Conservation (phyloP, 1,284 basidiomycete genomes). For the Wolfiporia cocos region DNA sequence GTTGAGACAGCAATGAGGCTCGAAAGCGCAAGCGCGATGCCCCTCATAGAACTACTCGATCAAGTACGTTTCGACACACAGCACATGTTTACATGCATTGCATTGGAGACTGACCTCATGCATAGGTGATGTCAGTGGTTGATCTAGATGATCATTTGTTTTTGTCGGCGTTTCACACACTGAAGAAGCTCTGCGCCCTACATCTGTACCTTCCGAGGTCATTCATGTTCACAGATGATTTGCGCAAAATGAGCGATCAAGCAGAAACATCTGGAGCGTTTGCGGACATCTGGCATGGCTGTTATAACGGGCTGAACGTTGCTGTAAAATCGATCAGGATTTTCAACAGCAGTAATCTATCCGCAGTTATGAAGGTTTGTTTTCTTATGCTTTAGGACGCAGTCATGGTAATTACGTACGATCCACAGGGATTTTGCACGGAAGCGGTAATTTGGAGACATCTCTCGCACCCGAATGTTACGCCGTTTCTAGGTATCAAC, state of each 20-base stretch:
- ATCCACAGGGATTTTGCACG: slow-evolving; percentile 1
- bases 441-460: slow-evolving; percentile 9
- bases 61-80: not conserved
- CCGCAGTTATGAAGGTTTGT: not conserved
- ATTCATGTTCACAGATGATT: not conserved
- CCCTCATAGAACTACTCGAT: not conserved
- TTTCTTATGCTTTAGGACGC: not conserved
- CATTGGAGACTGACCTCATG: not conserved
- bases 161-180: not conserved
- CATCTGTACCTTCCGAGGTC: not conserved
- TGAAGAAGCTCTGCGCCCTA: not conserved
- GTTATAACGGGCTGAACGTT: not conserved
- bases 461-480: slow-evolving; percentile 9
- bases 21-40: not conserved
- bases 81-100: not conserved
- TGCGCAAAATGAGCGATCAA: slow-evolving; percentile 1
- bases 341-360: not conserved
- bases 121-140: not conserved
- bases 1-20: not conserved
- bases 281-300: slow-evolving; percentile 8
- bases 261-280: slow-evolving; percentile 1
- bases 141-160: not conserved
- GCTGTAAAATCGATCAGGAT: slow-evolving; percentile 3
- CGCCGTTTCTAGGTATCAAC: slow-evolving; percentile 9
- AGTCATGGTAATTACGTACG: not conserved